A percentile compares a stretch with the other conserved stretches of the same genome.
Conservation (phyloP, 78 protist genomes). For the Diacronema lutheri region DNA sequence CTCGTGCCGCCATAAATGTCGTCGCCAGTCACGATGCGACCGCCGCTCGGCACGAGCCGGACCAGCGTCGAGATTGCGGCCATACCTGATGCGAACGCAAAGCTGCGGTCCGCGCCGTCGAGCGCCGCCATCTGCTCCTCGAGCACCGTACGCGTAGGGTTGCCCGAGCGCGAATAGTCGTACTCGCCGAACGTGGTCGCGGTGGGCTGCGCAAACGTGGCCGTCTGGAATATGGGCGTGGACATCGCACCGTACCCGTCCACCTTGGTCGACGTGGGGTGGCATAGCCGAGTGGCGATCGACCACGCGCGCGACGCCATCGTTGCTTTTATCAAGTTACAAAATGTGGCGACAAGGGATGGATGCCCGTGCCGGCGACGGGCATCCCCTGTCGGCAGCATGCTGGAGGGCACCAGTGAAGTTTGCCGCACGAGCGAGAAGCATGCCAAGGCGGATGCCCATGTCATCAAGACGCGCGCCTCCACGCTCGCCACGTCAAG, state of each 20-base stretch:
- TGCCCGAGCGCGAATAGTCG: conserved; percentile 64
- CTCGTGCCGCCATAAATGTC: conserved; percentile 56
- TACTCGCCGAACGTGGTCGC: conserved; percentile 54
- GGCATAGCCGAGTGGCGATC: neutral
- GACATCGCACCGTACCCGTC: neutral
- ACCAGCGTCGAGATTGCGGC: conserved; percentile 12
- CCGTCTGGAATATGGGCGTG: conserved; percentile 49
- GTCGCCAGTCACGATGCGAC: conserved; percentile 5
- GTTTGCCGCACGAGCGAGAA: too few relatives aligned
- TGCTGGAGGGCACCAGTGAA: too few relatives aligned
- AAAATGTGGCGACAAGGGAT: too few relatives aligned
- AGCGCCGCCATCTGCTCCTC: conserved; percentile 52
- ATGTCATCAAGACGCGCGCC: too few relatives aligned
- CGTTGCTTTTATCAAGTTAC: too few relatives aligned
- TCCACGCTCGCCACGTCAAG: too few relatives aligned
- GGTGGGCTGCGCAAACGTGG: conserved; percentile 60
- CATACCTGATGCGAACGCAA: conserved; percentile 37
- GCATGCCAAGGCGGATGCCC: too few relatives aligned
- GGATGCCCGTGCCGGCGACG: too few relatives aligned
- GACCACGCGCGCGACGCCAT: too few relatives aligned
- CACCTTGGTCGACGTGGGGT: neutral
- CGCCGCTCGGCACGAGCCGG: neutral
- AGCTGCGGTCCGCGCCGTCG: conserved; percentile 40
- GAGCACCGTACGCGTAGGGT: conserved; percentile 55
- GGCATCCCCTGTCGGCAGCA: too few relatives aligned